Evolutionary conservation across 192 early-diverging fungal species (phyloP), one percentile per base, ranked within the genome.

Genomic region (Coemansia erecta): DNA sequence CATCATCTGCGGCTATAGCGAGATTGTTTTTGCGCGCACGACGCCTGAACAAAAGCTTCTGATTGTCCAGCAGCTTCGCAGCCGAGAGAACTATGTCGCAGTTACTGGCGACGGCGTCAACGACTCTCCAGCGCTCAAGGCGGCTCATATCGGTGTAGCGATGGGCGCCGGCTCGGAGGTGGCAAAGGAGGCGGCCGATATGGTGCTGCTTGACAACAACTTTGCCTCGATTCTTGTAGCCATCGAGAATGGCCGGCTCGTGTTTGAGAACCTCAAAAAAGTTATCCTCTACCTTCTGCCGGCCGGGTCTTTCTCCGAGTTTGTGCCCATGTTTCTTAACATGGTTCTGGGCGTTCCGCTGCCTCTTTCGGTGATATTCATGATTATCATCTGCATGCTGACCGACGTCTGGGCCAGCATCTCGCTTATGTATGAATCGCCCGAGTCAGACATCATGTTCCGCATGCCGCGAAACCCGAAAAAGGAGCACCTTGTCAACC

Each of bases 21-120:
- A 91, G 64, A 85, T 93, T 41, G 87, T 87, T 43, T 94, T 94
- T 87, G 89, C 89, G 13, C 84, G 93, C n/a, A 93, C 90, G 19
- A 88, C 89, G 17, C 90, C 93, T 10, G 90, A 92, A 56, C 93
- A 93, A 66, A 94, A 94, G 64, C 83, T 93, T 17, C 68, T 83
- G 70, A 90, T 95, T 58, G 88, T 95, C 28, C 81, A 87, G 56
- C 82, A 87, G 61, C 80, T 90, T 52, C 85, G 90, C 56, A 73
- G 70, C 9, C 86, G 90, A 61, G 87, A 84, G 42, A 76, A 81
- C 58, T 63, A 83, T 6, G 91, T 97, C 9, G 93, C 86, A 2
- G 90, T 94, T n/a, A 94, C 91, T 22, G 94, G 94, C 56, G 94
- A 97, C 67, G 94, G 92, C 52, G 90, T 92, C 12, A 95, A 95